Evolutionary conservation across 2,329 filamentous ascomycete genomes (phyloP).

Genomic region (Tolypocladium tundrense): DNA sequence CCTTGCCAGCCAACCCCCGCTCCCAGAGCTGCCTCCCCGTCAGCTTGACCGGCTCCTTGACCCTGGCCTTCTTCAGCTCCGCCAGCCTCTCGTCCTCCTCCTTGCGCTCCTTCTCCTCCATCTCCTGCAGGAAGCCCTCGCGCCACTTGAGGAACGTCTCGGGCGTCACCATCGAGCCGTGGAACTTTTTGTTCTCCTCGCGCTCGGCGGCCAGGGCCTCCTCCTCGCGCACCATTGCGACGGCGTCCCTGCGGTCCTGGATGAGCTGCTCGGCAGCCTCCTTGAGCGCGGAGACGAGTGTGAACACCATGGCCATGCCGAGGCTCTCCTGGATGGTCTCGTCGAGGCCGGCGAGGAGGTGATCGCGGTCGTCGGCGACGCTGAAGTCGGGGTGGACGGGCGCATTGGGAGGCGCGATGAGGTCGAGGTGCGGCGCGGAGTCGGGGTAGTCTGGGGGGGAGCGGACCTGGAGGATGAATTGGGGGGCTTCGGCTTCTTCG

Average conservation of each 20-base stretch:
- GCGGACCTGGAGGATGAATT: slow-evolving; percentile 71
- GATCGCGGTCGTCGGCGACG: slow-evolving; percentile 67
- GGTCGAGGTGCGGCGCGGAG: slow-evolving; percentile 70
- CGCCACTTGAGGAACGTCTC: slow-evolving; percentile 82
- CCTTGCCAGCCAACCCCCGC: slow-evolving; percentile 57
- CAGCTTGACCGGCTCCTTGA: slow-evolving; percentile 64
- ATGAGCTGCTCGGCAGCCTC: slow-evolving; percentile 85
- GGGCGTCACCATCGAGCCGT: slow-evolving; percentile 78
- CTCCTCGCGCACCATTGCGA: slow-evolving; percentile 48
- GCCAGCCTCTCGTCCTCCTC: slow-evolving; percentile 71
- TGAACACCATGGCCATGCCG: slow-evolving; percentile 97
- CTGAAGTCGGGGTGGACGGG: slow-evolving; percentile 63
- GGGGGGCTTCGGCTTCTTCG: slow-evolving; percentile 53
- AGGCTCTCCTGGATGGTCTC: slow-evolving; percentile 83
- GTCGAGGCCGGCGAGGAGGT: slow-evolving; percentile 59
- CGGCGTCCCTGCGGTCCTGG: slow-evolving; percentile 57
- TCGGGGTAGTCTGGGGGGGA: slow-evolving; percentile 92
- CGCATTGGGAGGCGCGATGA: slow-evolving; percentile 63
- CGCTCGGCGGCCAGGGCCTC: slow-evolving; percentile 54
- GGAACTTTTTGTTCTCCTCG: slow-evolving; percentile 94
- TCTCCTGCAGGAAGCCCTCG: slow-evolving; percentile 65
- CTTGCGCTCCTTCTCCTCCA: slow-evolving; percentile 59
- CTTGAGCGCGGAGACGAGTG: slow-evolving; percentile 76
- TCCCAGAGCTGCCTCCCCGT: slow-evolving; percentile 74
- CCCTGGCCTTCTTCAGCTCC: slow-evolving; percentile 68